Conservation (phyloP, 176 grass and related monocot species). For the Aegilops bicornis region DNA sequence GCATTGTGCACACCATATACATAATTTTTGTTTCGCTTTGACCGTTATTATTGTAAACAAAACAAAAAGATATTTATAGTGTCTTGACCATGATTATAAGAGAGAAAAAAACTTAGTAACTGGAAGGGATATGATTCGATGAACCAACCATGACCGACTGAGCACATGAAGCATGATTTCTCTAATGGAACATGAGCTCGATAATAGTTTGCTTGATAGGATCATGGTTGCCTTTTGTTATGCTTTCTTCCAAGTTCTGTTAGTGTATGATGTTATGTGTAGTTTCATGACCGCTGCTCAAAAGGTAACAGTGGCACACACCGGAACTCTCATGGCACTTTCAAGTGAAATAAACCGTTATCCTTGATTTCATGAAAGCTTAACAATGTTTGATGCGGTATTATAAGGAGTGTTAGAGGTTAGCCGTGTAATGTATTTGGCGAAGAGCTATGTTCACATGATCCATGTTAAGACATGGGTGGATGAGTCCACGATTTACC, state of each 20-base stretch:
- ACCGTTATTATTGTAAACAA: not conserved
- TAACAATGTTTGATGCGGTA: not conserved
- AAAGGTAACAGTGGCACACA: not conserved
- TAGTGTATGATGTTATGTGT: not conserved
- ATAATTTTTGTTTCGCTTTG: not conserved
- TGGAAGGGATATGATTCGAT: not conserved
- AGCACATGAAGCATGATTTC: slow-evolving; percentile 3
- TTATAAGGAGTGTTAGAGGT: not conserved
- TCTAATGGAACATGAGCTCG: not conserved
- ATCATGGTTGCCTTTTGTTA: not conserved
- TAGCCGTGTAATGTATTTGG: not conserved
- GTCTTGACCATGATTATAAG: not conserved
- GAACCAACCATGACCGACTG: not conserved
- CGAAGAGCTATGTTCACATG: not conserved
- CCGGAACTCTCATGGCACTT: not conserved
- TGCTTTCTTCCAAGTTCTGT: not conserved
- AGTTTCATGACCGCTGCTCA: not conserved
- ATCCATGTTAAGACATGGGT: not conserved
- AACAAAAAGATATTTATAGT: not conserved
- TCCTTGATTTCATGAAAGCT: not conserved
- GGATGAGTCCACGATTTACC: not conserved
- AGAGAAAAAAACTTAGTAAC: not conserved
- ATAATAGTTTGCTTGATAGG: not conserved
- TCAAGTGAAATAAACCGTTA: not conserved
- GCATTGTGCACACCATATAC: not conserved